A percentile compares a stretch with the other conserved stretches of the same genome.
phyloP scores from a whole-genome alignment of 176 grass and related monocot genomes.

The Juncus effusus region DNA sequence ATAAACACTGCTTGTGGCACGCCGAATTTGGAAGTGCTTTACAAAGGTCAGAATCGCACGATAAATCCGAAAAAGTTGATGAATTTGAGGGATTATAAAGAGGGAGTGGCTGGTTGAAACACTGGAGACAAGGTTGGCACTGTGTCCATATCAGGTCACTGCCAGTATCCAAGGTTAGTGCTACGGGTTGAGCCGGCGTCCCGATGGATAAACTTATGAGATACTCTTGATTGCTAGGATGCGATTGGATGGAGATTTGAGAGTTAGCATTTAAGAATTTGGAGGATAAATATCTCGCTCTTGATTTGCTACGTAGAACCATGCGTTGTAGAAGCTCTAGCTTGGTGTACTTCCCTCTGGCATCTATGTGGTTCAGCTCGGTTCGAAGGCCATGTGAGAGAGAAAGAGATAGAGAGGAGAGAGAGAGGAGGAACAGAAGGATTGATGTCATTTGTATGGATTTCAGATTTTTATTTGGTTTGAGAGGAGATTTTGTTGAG shows the following conservation, averaged over 20 bases:
- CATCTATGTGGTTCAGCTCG: not conserved
- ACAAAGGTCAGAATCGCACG: conserved; percentile 32
- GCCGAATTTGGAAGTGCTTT: not conserved
- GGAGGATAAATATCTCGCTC: not conserved
- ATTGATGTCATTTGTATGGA: not conserved
- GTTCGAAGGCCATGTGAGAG: conserved; percentile 7
- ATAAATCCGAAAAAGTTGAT: not conserved
- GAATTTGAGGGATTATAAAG: conserved; percentile 24
- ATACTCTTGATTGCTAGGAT: conserved; percentile 29
- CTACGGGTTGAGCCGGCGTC: conserved; percentile 32
- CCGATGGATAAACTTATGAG: conserved; percentile 47
- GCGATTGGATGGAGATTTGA: not conserved
- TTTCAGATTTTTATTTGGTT: not conserved
- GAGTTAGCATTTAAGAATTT: not conserved
- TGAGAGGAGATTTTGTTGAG: not conserved
- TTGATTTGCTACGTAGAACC: conserved; percentile 4
- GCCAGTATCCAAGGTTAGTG: conserved; percentile 52
- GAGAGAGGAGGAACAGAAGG: conserved; percentile 13
- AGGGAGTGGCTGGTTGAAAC: conserved; percentile 27
- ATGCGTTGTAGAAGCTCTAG: conserved; percentile 13
- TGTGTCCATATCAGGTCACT: conserved; percentile 85
- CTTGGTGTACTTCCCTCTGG: not conserved
- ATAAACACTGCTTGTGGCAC: conserved; percentile 19
- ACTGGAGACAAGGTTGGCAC: conserved; percentile 35
- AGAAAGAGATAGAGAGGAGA: not conserved